phyloP scores from a whole-genome alignment of 176 grass and related monocot species.

The Calamus simplicifolius region DNA sequence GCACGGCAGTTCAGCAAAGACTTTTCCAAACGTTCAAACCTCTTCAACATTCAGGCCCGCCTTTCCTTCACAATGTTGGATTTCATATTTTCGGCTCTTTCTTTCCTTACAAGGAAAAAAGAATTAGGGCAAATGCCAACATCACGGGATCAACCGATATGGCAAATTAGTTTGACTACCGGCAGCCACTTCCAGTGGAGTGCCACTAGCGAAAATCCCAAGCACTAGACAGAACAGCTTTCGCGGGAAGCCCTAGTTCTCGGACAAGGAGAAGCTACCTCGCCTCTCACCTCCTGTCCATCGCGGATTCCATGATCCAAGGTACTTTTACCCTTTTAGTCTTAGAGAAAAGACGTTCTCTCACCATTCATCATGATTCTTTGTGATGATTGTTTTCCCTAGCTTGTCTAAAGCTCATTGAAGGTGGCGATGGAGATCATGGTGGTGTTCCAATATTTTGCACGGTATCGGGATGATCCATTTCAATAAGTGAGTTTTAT shows the following conservation, averaged over 20 bases:
- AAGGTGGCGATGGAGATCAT: constrained; percentile 8
- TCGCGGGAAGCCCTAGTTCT: constrained; percentile 8
- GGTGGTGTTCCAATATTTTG: constrained; percentile 31
- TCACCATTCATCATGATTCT: neutral
- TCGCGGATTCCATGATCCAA: constrained; percentile 24
- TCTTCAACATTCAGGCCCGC: too few relatives aligned
- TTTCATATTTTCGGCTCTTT: too few relatives aligned
- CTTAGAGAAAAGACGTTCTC: neutral
- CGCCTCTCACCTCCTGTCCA: constrained; percentile 13
- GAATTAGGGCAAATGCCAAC: neutral
- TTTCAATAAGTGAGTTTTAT: constrained; percentile 38
- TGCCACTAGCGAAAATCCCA: neutral
- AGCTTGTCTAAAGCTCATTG: constrained; percentile 22
- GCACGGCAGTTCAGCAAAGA: too few relatives aligned
- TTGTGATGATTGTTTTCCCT: neutral
- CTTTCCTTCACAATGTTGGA: too few relatives aligned
- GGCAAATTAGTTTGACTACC: constrained; percentile 21
- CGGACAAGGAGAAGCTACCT: neutral
- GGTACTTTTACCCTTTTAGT: constrained; percentile 4
- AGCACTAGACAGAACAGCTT: neutral
- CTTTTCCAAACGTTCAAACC: too few relatives aligned
- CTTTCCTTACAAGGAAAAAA: too few relatives aligned
- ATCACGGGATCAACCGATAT: constrained; percentile 12
- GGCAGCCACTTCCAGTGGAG: constrained; percentile 25
- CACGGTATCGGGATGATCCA: constrained; percentile 30